Evolutionary conservation across 495 filamentous ascomycete species (phyloP).

Genomic region (Penicillium tannophilum): DNA sequence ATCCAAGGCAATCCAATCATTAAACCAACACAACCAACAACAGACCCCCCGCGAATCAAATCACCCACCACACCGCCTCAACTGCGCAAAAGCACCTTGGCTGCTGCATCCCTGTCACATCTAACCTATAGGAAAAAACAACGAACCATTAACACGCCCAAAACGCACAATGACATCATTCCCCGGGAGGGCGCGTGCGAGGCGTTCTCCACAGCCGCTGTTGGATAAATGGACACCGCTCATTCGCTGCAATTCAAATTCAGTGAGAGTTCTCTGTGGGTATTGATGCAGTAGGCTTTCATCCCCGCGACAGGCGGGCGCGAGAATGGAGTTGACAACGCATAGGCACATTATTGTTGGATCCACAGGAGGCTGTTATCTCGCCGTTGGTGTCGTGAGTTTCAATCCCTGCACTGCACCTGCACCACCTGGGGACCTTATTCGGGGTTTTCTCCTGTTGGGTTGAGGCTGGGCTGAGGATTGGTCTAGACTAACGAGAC

Average conservation of each 20-base stretch:
- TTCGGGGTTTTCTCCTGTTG: background rate
- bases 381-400: background rate
- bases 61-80: background rate
- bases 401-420: background rate
- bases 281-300: background rate
- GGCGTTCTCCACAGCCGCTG: conserved; percentile 3
- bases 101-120: background rate
- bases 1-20: background rate
- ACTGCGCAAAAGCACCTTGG: background rate
- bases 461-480: background rate
- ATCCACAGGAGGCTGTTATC: background rate
- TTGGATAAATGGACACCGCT: conserved; percentile 2
- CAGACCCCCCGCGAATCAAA: background rate
- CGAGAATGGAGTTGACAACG: background rate
- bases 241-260: background rate
- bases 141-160: background rate
- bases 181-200: background rate
- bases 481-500: too few relatives aligned
- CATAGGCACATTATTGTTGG: background rate
- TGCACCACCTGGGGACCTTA: too few relatives aligned
- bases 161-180: conserved; percentile 8
- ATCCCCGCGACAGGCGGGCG: background rate
- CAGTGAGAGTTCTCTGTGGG: background rate
- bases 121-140: background rate
- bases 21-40: background rate